Evolutionary conservation across 805 yeast genomes (phyloP), one percentile per base, ranked within the genome.

Genomic region (Saccharomyces cerevisiae): DNA sequence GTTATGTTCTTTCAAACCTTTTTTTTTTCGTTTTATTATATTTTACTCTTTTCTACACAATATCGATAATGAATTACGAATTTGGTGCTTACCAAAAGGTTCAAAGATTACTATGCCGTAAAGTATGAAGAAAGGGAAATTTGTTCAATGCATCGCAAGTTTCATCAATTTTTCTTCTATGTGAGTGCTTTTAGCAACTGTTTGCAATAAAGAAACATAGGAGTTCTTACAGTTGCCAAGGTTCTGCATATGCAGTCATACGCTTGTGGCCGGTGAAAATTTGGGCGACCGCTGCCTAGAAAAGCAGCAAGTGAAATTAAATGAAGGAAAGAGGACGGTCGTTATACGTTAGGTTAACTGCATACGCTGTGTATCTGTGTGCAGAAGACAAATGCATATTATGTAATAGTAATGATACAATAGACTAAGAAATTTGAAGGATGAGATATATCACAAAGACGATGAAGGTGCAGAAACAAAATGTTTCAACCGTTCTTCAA

Each of bases 401-500:
- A 36, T 36, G 43, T 36, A 36, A 36, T 36, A 36, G 21, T n/a
- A 32, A 36, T 36, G 24, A 36, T 36, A 36, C 22, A 36, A 36
- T 17, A 36, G 22, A 36, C 22, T 8, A 36, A 3, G 43, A 36
- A 9, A 36, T 36, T n/a, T 3, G 22, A 36, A n/a, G n/a, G 11
- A 13, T 17, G 10, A 36, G 8, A 6, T 6, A 36, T 17, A 17
- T 36, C 43, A 54, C 49, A 53, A 56, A 54, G 53, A 48, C 51
- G 51, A 43, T 43, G 51, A 43, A 56, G 56, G 51, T 47, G 6
- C 2, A 9, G 43, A 17, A 36, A 36, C 43, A 10, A 24, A 13
- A 17, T 36, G 22, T 17, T 36, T 51, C 48, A 56, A 50, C 49
- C 48, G 52, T 49, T 51, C 41, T 49, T 57, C 60, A 47, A 61